Evolutionary conservation across 2,329 filamentous ascomycete genomes (phyloP).

Genomic region (Daldinia eschscholtzii): DNA sequence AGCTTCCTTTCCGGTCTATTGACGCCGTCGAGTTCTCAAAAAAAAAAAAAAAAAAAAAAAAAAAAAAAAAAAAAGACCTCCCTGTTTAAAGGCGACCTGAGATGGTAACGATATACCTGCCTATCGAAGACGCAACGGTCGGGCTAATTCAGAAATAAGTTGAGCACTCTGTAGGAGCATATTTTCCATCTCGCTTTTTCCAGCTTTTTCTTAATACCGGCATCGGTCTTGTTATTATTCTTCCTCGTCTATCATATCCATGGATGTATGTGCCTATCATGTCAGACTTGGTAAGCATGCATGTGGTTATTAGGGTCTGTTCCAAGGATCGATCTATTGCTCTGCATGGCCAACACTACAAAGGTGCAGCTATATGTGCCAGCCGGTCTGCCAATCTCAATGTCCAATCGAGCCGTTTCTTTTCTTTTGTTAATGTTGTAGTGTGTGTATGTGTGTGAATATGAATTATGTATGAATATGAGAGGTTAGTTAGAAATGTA

Average conservation of each 20-base stretch:
- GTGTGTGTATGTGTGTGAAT: not conserved
- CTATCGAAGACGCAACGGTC: constrained; percentile 7
- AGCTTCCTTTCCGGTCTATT: constrained; percentile 45
- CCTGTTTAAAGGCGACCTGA: constrained; percentile 8
- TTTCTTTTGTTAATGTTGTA: not conserved
- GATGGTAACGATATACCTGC: constrained; percentile 1
- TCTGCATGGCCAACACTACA: constrained; percentile 33
- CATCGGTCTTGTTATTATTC: constrained; percentile 4
- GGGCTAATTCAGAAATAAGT: constrained; percentile 13
- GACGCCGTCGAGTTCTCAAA: constrained; percentile 31
- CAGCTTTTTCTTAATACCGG: constrained; percentile 6
- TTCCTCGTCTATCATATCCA: constrained; percentile 12
- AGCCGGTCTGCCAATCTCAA: not conserved
- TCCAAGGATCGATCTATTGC: constrained; percentile 39
- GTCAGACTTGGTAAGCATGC: constrained; percentile 46
- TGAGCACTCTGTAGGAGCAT: not conserved
- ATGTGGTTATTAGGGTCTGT: constrained; percentile 39
- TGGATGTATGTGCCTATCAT: constrained; percentile 32
- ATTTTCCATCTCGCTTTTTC: constrained; percentile 5
- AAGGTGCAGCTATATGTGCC: not conserved
- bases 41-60: not conserved
- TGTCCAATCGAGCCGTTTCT: not conserved
- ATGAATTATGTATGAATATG: constrained; percentile 5
- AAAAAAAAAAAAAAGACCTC: constrained; percentile 6
- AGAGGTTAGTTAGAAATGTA: constrained; percentile 6